phyloP scores from a whole-genome alignment of 2,329 filamentous ascomycete species.

The Pseudogymnoascus sp. region DNA sequence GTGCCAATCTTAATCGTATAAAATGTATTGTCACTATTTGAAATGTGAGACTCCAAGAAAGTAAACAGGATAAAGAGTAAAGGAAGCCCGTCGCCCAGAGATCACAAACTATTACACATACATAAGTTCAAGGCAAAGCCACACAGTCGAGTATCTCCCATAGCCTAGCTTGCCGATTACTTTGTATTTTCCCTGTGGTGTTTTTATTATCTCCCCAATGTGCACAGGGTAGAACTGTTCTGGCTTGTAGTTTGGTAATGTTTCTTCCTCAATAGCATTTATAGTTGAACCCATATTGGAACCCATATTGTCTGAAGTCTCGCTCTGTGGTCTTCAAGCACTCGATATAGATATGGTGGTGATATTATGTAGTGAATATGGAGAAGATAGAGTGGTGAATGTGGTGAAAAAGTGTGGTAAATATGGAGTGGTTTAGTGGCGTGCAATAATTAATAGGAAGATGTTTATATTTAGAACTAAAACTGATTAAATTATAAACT shows the following conservation, averaged over 20 bases:
- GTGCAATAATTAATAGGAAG: too few species aligned
- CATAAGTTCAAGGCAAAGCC: constrained; percentile 32
- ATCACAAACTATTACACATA: neutral
- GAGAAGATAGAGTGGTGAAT: too few species aligned
- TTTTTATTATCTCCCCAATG: neutral
- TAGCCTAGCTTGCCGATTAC: constrained; percentile 36
- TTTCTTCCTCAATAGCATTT: too few species aligned
- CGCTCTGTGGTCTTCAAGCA: too few species aligned
- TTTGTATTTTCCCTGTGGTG: neutral
- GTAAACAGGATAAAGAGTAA: neutral
- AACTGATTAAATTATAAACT: too few species aligned
- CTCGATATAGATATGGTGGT: too few species aligned
- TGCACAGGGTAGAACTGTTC: neutral
- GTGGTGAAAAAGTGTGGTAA: too few species aligned
- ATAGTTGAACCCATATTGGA: too few species aligned
- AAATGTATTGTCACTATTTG: neutral
- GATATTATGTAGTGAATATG: too few species aligned
- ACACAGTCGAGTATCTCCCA: constrained; percentile 35
- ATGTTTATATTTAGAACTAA: too few species aligned
- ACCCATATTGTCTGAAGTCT: too few species aligned
- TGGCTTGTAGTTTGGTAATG: neutral
- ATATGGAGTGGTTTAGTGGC: too few species aligned
- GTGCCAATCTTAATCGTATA: neutral
- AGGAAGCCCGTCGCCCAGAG: neutral
- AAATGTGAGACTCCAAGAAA: neutral